Base-by-base conservation (phyloP, 441 rosid species). In the Codiaeum variegatum region DNA sequence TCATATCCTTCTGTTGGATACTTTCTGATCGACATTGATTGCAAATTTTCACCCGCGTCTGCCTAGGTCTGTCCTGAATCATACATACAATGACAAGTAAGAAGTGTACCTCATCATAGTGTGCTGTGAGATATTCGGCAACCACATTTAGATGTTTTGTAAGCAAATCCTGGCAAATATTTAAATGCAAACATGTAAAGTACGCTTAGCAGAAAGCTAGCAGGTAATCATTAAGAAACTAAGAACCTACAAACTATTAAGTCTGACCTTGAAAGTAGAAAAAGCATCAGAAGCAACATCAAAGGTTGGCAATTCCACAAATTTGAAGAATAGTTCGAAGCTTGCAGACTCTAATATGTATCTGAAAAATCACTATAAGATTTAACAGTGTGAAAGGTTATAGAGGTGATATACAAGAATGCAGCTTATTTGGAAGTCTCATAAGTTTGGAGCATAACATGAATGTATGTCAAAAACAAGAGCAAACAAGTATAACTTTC, bases 201-300 rank as follows among this genome's bases (percentile, higher is more conserved):
- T 9, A 67, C 12, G 24, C 9, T 13, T 58, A 64, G 59, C 42
- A 69, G 55, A 47, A 70, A 54, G 73, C 71, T 69, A 60, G 55
- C 31, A 71, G 40, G 47, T 62, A 61, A 78, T n/a, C 19, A 31
- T 42, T 68, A 55, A 32, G 62, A 67, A 78, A 54, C 44, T 29
- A 34, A 71, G 65, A 78, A 65, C 64, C 69, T 51, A 46, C 74
- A 77, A 75, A 73, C 73, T 73, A 66, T 42, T 24, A 73, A 69
- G 64, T 78, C 85, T 83, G 81, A 92, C 97, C 97, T 94, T 94
- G 83, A 94, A 94, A 75, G 97, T 94, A 71, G 94, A 89, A 83
- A 94, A 92, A 66, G 99, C 97, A 90, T 94, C 99, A 78, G 97
- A 92, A 76, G 97, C 89, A 80, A 92, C 93, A 73, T 94, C 99